Percentiles rank a stretch among this genome's conserved stretches.
Conservation (phyloP, 805 yeast genomes). For the Hyphopichia homilentoma region DNA sequence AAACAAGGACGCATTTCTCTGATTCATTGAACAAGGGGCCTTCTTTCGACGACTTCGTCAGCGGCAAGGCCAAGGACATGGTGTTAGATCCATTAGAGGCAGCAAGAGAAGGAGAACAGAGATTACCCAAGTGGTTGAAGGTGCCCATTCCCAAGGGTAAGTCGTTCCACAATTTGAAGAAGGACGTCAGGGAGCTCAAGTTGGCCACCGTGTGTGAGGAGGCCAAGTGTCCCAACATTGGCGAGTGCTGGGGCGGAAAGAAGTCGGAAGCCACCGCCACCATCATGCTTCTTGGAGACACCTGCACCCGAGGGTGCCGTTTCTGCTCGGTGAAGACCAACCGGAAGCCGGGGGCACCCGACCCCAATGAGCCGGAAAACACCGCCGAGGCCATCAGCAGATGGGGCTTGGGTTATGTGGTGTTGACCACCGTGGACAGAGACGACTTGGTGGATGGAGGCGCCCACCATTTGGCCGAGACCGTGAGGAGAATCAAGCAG, state of each 20-base stretch:
- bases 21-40: constrained; percentile 82
- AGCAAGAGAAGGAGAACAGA: constrained; percentile 61
- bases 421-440: constrained; percentile 94
- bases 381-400: constrained; percentile 96
- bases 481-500: constrained; percentile 77
- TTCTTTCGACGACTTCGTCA: constrained; percentile 84
- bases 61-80: constrained; percentile 71
- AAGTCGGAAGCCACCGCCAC: constrained; percentile 95
- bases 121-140: constrained; percentile 90
- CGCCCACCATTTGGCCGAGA: constrained; percentile 81
- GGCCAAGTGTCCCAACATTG: constrained; percentile 98
- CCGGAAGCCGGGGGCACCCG: constrained; percentile 82
- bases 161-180: constrained; percentile 72
- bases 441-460: constrained; percentile 96
- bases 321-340: constrained; percentile 96
- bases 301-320: constrained; percentile 98
- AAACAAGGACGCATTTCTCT: constrained; percentile 57
- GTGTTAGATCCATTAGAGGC: constrained; percentile 72
- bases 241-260: constrained; percentile 99
- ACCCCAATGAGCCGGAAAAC: constrained; percentile 95
- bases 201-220: constrained; percentile 97
- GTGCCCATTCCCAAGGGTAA: constrained; percentile 97
- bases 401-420: constrained; percentile 99
- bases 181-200: constrained; percentile 83
- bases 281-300: constrained; percentile 96